Conservation (phyloP, 495 filamentous ascomycete genomes). For the Penicillium cosmopolitanum region DNA sequence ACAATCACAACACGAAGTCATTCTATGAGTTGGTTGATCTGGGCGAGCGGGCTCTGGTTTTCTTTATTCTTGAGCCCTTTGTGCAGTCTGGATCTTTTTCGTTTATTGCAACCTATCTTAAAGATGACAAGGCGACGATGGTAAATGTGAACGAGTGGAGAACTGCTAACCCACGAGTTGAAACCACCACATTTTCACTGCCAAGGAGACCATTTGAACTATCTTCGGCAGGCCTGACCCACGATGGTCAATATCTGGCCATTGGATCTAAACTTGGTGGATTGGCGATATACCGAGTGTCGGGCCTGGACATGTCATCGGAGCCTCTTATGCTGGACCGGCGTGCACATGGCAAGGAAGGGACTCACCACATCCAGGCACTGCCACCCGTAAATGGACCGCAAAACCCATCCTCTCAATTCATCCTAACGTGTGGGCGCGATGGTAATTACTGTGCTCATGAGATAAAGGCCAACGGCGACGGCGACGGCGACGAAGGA, state of each 20-base stretch:
- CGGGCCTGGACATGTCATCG: slow-evolving; percentile 17
- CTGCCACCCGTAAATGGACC: slow-evolving; percentile 26
- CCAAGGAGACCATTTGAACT: slow-evolving; percentile 39
- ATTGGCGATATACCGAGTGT: slow-evolving; percentile 56
- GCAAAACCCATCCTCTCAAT: slow-evolving; percentile 19
- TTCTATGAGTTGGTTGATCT: slow-evolving; percentile 27
- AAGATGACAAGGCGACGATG: slow-evolving; percentile 33
- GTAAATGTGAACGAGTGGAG: slow-evolving; percentile 29
- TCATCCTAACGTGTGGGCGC: slow-evolving; percentile 67
- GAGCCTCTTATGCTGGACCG: slow-evolving; percentile 29
- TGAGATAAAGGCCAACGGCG: slow-evolving; percentile 17
- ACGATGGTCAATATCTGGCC: slow-evolving; percentile 51
- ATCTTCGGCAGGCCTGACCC: slow-evolving; percentile 40
- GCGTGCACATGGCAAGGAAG: slow-evolving; percentile 61
- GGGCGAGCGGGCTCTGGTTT: slow-evolving; percentile 29
- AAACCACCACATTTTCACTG: slow-evolving; percentile 29
- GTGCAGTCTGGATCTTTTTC: slow-evolving; percentile 14
- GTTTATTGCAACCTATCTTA: slow-evolving; percentile 39
- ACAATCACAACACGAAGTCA: slow-evolving; percentile 38
- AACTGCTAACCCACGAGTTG: slow-evolving; percentile 19
- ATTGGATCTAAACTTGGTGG: slow-evolving; percentile 71
- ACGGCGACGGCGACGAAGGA: slow-evolving; percentile 7
- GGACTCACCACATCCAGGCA: slow-evolving; percentile 66
- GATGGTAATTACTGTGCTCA: slow-evolving; percentile 74
- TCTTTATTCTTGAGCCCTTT: slow-evolving; percentile 28